Conservation (phyloP, 441 rosid species). For the Daphne laureola region DNA sequence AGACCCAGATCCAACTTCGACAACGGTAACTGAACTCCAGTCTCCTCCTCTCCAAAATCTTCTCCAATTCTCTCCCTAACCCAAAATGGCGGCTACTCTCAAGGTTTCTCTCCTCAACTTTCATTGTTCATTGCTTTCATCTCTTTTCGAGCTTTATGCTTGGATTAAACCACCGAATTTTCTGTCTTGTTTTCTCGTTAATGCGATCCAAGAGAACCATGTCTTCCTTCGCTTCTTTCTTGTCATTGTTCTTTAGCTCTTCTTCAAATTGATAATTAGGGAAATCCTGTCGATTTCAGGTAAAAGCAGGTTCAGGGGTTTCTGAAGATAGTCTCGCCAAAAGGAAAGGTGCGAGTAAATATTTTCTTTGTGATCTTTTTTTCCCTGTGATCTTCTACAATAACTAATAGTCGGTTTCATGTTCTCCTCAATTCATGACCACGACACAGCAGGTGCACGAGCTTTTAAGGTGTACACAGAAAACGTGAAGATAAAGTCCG, state of each 20-base stretch:
- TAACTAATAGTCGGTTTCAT: slow-evolving; percentile 3
- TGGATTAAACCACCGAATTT: not conserved
- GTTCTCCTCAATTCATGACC: slow-evolving; percentile 4
- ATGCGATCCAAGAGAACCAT: not conserved
- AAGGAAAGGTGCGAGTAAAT: slow-evolving; percentile 22
- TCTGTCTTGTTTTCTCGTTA: not conserved
- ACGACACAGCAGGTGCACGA: slow-evolving; percentile 25
- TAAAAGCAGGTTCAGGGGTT: slow-evolving; percentile 16
- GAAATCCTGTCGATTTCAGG: slow-evolving; percentile 19
- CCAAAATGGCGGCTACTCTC: slow-evolving; percentile 8
- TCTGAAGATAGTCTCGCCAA: slow-evolving; percentile 20
- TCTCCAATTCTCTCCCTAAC: not conserved
- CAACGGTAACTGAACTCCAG: too few species aligned
- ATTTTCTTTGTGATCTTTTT: not conserved
- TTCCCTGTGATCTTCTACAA: not conserved
- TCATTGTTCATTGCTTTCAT: too few species aligned
- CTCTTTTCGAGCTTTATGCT: too few species aligned
- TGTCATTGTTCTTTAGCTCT: not conserved
- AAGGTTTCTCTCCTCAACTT: not conserved
- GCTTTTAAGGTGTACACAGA: slow-evolving; percentile 45
- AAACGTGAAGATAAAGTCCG: slow-evolving; percentile 26
- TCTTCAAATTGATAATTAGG: not conserved
- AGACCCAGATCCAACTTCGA: too few species aligned
- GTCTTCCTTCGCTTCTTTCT: not conserved
- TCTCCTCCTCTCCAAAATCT: too few species aligned